Conservation (phyloP, 2,329 filamentous ascomycete species). For the Ophiocordyceps camponoti-saundersi region DNA sequence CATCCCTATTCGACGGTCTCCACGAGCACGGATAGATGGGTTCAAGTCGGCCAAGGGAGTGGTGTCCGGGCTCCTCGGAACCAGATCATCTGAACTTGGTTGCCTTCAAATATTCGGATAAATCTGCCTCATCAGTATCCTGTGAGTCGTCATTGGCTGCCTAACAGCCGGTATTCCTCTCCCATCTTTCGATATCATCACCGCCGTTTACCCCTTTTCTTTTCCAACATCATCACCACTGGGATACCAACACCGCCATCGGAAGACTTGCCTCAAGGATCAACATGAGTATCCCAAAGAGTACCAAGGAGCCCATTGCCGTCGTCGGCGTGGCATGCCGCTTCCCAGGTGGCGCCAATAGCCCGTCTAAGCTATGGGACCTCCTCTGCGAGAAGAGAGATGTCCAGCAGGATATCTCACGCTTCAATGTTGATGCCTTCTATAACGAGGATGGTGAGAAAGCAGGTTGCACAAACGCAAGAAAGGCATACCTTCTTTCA, state of each 20-base stretch:
- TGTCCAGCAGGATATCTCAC: conserved; percentile 11
- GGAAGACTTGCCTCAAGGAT: not conserved
- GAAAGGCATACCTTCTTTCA: not conserved
- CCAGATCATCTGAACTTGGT: not conserved
- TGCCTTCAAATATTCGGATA: not conserved
- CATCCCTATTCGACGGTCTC: not conserved
- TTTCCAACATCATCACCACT: not conserved
- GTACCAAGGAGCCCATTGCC: conserved; percentile 6
- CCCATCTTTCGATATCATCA: not conserved
- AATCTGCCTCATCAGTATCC: not conserved
- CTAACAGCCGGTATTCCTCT: not conserved
- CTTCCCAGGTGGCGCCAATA: conserved; percentile 16
- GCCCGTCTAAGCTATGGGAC: conserved; percentile 17
- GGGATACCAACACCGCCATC: not conserved
- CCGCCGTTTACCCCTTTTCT: not conserved
- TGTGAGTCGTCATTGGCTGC: not conserved
- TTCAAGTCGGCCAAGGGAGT: not conserved
- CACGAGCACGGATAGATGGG: not conserved
- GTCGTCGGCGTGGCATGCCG: conserved; percentile 21
- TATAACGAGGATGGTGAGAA: conserved; percentile 14
- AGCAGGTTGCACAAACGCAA: conserved; percentile 1
- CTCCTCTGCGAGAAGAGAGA: conserved; percentile 11
- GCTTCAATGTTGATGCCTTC: conserved; percentile 10
- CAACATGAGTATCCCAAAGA: not conserved
- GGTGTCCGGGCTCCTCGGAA: not conserved